Conservation (phyloP, 75 land plant genomes). For the Pinus albicaulis region DNA sequence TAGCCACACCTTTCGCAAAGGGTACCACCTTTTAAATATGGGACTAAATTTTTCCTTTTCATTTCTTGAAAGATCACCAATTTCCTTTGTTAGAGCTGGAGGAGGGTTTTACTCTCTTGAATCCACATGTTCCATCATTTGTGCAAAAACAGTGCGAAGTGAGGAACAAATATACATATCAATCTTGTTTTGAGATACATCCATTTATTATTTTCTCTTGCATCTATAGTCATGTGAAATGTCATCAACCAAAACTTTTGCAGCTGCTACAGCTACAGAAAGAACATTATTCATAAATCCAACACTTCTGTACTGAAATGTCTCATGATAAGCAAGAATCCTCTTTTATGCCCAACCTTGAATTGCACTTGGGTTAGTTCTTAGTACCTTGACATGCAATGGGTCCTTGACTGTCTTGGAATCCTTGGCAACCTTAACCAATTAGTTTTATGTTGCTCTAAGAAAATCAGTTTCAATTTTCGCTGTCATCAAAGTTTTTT, state of each 20-base stretch:
- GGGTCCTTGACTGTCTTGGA: slow-evolving; percentile 76
- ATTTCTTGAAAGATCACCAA: slow-evolving; percentile 56
- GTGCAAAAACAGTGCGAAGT: slow-evolving; percentile 87
- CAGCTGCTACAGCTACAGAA: slow-evolving; percentile 71
- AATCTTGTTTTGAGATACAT: slow-evolving; percentile 75
- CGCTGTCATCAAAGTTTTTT: slow-evolving; percentile 71
- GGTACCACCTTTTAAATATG: slow-evolving; percentile 85
- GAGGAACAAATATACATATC: slow-evolving; percentile 91
- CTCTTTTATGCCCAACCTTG: slow-evolving; percentile 89
- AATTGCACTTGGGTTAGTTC: slow-evolving; percentile 62
- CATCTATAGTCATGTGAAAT: slow-evolving; percentile 77
- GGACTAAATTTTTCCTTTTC: slow-evolving; percentile 86
- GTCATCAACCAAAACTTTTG: slow-evolving; percentile 76
- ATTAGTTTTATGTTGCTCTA: slow-evolving; percentile 59
- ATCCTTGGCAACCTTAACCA: slow-evolving; percentile 83
- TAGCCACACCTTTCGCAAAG: slow-evolving; percentile 90
- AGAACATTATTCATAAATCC: slow-evolving; percentile 74
- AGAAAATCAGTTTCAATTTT: slow-evolving; percentile 71
- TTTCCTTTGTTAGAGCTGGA: slow-evolving; percentile 69
- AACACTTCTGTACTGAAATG: slow-evolving; percentile 70
- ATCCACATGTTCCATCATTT: slow-evolving; percentile 91
- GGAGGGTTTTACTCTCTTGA: slow-evolving; percentile 60
- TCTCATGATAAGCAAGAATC: slow-evolving; percentile 92
- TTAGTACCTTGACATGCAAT: slow-evolving; percentile 57
- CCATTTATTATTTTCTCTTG: slow-evolving; percentile 61